phyloP scores from a whole-genome alignment of 169 alveolate species.

The Miamiensis avidus region DNA sequence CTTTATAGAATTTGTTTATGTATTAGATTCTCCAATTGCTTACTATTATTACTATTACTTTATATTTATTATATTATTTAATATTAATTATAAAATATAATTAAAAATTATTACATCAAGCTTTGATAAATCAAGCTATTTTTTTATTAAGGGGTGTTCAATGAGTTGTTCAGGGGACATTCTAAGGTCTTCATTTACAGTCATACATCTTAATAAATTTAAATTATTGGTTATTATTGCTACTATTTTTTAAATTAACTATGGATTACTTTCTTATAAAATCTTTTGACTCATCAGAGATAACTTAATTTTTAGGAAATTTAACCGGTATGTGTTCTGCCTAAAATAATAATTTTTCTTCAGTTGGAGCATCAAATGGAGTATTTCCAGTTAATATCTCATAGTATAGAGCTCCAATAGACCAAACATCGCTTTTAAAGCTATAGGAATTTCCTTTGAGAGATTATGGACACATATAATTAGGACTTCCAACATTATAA shows the following conservation, averaged over 20 bases:
- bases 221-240: background rate
- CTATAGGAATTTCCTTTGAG: background rate
- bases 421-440: slow-evolving; percentile 47
- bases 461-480: slow-evolving; percentile 46
- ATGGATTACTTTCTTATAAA: slow-evolving; percentile 5
- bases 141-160: background rate
- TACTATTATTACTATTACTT: too few relatives aligned
- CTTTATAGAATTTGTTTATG: too few relatives aligned
- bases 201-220: background rate
- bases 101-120: too few relatives aligned
- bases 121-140: too few relatives aligned
- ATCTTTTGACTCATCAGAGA: slow-evolving; percentile 18
- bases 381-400: slow-evolving; percentile 36
- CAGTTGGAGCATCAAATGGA: slow-evolving; percentile 44
- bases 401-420: slow-evolving; percentile 36
- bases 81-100: too few relatives aligned
- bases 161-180: background rate
- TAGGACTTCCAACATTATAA: slow-evolving; percentile 51
- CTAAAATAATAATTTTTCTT: slow-evolving; percentile 31
- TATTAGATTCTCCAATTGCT: too few relatives aligned
- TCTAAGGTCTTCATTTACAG: background rate
- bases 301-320: slow-evolving; percentile 34
- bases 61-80: too few relatives aligned
- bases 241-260: too few relatives aligned
- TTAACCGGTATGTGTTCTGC: slow-evolving; percentile 22